Evolutionary conservation across 1,284 basidiomycete species (phyloP).

Genomic region (Ustilago esculenta): DNA sequence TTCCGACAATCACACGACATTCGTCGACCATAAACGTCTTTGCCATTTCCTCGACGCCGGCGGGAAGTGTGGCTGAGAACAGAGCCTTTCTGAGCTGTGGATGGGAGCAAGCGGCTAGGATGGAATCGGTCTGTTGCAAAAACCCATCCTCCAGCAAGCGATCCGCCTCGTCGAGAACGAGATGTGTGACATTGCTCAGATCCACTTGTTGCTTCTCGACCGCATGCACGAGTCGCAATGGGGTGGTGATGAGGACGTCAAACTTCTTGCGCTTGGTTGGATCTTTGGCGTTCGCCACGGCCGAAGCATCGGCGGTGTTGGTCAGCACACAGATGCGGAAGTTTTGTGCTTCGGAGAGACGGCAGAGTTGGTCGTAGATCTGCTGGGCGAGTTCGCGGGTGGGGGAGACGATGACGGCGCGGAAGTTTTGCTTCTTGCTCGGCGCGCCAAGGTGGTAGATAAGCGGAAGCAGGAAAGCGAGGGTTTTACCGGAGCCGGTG

Average conservation of each 20-base stretch:
- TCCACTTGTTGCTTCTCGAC: conserved; percentile 59
- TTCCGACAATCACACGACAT: conserved; percentile 59
- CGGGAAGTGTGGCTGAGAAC: conserved; percentile 92
- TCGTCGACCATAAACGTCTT: conserved; percentile 76
- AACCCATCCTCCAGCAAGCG: conserved; percentile 85
- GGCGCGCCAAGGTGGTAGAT: conserved; percentile 54
- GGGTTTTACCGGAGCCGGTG: conserved; percentile 64
- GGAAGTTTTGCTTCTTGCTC: conserved; percentile 43
- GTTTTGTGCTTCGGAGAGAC: conserved; percentile 39
- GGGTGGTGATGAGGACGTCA: conserved; percentile 64
- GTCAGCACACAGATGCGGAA: conserved; percentile 59
- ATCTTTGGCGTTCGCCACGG: conserved; percentile 18
- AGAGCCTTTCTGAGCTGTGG: conserved; percentile 82
- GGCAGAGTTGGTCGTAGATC: conserved; percentile 60
- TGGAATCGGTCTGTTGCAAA: conserved; percentile 85
- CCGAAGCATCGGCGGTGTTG: conserved; percentile 36
- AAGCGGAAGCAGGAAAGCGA: conserved; percentile 62
- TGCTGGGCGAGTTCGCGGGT: conserved; percentile 64
- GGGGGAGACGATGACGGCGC: conserved; percentile 62
- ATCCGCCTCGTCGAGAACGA: conserved; percentile 65
- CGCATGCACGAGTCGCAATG: conserved; percentile 62
- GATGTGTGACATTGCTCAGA: conserved; percentile 50
- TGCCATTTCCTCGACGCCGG: conserved; percentile 85
- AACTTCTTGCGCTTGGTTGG: conserved; percentile 47
- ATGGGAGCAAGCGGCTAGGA: conserved; percentile 82